Evolutionary conservation across 495 filamentous ascomycete genomes (phyloP).

Genomic region (Hypoxylon lenormandii): DNA sequence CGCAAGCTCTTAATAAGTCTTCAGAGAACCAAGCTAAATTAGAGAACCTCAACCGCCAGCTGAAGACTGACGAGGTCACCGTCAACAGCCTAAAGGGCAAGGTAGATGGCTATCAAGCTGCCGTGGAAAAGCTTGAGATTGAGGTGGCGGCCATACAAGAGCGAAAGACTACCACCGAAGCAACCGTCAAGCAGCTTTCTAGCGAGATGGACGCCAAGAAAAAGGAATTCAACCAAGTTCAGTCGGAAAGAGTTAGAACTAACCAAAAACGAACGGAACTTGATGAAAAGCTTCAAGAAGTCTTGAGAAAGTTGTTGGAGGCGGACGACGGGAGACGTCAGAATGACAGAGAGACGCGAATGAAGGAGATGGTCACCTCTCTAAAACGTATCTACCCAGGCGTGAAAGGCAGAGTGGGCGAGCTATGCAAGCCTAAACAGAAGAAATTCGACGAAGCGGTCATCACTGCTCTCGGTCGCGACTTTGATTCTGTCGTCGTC

Average conservation of each 20-base stretch:
- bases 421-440: conserved; percentile 94
- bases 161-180: conserved; percentile 70
- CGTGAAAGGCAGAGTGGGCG: conserved; percentile 87
- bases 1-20: conserved; percentile 86
- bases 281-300: conserved; percentile 87
- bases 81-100: conserved; percentile 87
- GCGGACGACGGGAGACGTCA: conserved; percentile 85
- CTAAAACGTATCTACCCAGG: conserved; percentile 92
- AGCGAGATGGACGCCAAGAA: conserved; percentile 89
- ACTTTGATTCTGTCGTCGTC: conserved; percentile 95
- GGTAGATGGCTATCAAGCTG: conserved; percentile 79
- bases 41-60: conserved; percentile 82
- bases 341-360: conserved; percentile 79
- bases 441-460: conserved; percentile 95
- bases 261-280: conserved; percentile 85
- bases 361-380: conserved; percentile 81
- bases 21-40: conserved; percentile 84
- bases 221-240: conserved; percentile 84
- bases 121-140: conserved; percentile 75
- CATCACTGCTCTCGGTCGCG: conserved; percentile 87
- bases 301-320: conserved; percentile 80
- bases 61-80: conserved; percentile 88
- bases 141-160: conserved; percentile 78
- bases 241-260: conserved; percentile 83
- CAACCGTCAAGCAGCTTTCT: conserved; percentile 71